Conservation (phyloP, 2,329 filamentous ascomycete species). For the Ascochyta viciae-villosae region DNA sequence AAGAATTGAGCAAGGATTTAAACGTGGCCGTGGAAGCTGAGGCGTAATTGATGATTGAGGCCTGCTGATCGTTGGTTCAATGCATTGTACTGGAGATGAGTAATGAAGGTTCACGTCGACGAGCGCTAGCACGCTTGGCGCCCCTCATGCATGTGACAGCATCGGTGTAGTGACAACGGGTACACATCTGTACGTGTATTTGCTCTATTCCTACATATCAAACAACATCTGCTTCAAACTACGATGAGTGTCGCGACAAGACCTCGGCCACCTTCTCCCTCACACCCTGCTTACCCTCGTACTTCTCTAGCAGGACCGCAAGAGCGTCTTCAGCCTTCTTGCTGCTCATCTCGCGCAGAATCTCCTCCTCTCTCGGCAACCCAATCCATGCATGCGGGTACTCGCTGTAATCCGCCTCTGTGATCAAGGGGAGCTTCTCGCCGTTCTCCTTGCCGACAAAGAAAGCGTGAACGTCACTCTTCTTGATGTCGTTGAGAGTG, state of each 20-base stretch:
- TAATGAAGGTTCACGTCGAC: not conserved
- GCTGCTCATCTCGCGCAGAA: constrained; percentile 53
- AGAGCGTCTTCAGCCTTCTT: constrained; percentile 49
- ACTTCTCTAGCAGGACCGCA: constrained; percentile 48
- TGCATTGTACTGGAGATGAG: too few relatives aligned
- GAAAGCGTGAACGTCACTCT: constrained; percentile 70
- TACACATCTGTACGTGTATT: not conserved
- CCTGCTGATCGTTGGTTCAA: too few relatives aligned
- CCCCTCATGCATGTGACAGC: not conserved
- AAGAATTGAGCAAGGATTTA: too few relatives aligned
- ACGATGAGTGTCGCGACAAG: constrained; percentile 50
- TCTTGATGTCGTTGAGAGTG: constrained; percentile 70
- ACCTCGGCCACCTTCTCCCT: constrained; percentile 70
- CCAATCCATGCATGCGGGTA: constrained; percentile 78
- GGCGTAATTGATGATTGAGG: too few relatives aligned
- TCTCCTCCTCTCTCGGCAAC: constrained; percentile 74
- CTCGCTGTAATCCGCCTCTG: constrained; percentile 66
- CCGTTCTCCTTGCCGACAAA: constrained; percentile 55
- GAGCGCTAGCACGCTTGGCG: not conserved
- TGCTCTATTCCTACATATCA: constrained; percentile 9
- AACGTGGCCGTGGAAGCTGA: too few relatives aligned
- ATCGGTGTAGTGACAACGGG: too few relatives aligned
- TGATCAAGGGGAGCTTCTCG: constrained; percentile 67
- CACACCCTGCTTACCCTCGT: constrained; percentile 55
- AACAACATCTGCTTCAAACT: not conserved